These are phyloP conservation scores for Conticribra weissflogii DNA, from an alignment of 108 stramenopile species.

Conservation along the genomic window DNA sequence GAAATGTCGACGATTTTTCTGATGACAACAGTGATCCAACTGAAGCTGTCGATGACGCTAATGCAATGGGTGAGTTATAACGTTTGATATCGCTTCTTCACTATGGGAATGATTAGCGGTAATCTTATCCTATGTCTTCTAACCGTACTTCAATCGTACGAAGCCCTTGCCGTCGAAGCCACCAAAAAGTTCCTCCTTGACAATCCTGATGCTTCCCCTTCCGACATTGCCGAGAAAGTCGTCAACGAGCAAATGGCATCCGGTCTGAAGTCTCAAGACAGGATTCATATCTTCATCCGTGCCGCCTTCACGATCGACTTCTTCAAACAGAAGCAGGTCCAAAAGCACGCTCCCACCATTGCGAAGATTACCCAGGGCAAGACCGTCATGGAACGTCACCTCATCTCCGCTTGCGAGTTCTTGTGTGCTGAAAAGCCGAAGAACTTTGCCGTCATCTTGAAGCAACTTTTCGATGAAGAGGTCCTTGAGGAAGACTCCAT, in stretches of 20 bases:
- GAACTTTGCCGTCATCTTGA: slow-evolving; percentile 90
- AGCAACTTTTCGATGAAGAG: slow-evolving; percentile 91
- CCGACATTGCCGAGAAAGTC: slow-evolving; percentile 72
- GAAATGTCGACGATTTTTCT: slow-evolving; percentile 57
- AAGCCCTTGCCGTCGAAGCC: slow-evolving; percentile 80
- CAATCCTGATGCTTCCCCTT: slow-evolving; percentile 72
- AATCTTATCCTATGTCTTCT: background rate
- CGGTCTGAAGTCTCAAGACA: slow-evolving; percentile 89
- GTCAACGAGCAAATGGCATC: slow-evolving; percentile 95
- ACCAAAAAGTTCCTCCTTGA: slow-evolving; percentile 73
- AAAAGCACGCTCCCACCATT: slow-evolving; percentile 66
- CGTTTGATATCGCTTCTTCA: background rate
- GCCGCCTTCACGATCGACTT: slow-evolving; percentile 80
- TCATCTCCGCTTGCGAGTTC: slow-evolving; percentile 79
- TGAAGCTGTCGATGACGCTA: slow-evolving; percentile 72
- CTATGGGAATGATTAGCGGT: background rate
- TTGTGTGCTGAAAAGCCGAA: slow-evolving; percentile 84
- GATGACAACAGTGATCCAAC: slow-evolving; percentile 49
- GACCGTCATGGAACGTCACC: slow-evolving; percentile 83
- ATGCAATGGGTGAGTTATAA: slow-evolving; percentile 70
- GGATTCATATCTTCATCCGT: slow-evolving; percentile 82
- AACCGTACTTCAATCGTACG: background rate
- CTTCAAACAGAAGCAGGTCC: slow-evolving; percentile 84
- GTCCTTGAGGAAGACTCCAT: slow-evolving; percentile 90
- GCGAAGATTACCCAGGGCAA: slow-evolving; percentile 72